Base-by-base conservation (phyloP, 2,329 filamentous ascomycete species). In the Aureobasidium leucospermi region DNA sequence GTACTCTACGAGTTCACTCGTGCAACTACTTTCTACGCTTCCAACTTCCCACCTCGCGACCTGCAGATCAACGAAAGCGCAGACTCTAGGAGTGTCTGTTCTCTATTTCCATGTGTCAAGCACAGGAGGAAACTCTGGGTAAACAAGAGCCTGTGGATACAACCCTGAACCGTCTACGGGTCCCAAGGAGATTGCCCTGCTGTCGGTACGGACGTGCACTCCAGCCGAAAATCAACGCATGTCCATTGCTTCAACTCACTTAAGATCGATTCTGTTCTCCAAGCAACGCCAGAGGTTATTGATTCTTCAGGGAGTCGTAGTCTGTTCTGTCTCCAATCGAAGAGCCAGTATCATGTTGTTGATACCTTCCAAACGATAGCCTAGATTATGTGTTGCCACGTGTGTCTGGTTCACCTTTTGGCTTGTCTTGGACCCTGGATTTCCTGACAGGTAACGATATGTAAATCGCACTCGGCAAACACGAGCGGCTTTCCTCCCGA, bases 131-230 rank as follows among this genome's bases (percentile, higher is more conserved):
- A 11, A 53, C 36, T 42, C 7, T 31, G 38, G 38, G 7, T 16
- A 41, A 42, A 31, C 23, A 31, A 34, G 28, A 5, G 11, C 19
- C 4, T 16, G 36, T 38, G 32, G 45, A 41, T 5, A n/a, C 23
- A 43, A 56, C 52, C 52, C 52, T 56, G 52, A 56, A 46, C 41
- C 52, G 52, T 46, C 16, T 45, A 56, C 46, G 52, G 52, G 41
- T 46, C 41, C 51, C 29, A 56, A 42, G 41, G 51, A 56, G 46
- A 56, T 56, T 56, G 42, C 41, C 11, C 13, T 46, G 41, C 47
- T 49, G 48, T 39, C n/a, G 36, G 19, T 41, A n/a, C 43, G 52
- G 31, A 45, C 52, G 52, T 56, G 52, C 52, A 45, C 41, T n/a
- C 11, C 16, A 38, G 41, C 41, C 41, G 51, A 38, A 10, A 38